These are phyloP conservation scores for Lachnellula cervina DNA, from an alignment of 2,329 filamentous ascomycete genomes.

Conservation along the genomic window DNA sequence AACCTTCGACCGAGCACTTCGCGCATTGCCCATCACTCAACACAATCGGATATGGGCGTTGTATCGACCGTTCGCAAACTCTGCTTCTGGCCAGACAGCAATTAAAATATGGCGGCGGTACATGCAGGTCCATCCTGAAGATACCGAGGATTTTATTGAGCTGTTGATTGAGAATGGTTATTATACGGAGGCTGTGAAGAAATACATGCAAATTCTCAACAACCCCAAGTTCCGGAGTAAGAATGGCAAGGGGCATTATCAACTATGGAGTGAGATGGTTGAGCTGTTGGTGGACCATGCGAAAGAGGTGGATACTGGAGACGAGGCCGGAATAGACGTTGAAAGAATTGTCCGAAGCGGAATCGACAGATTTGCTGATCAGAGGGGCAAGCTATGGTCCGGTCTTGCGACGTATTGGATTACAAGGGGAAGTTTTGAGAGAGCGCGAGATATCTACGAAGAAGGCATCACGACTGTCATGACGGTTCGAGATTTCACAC, in stretches of 20 bases:
- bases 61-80: constrained; percentile 87
- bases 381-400: constrained; percentile 91
- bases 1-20: constrained; percentile 86
- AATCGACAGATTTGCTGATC: constrained; percentile 84
- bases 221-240: constrained; percentile 88
- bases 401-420: constrained; percentile 97
- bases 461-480: constrained; percentile 96
- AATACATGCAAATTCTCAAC: constrained; percentile 89
- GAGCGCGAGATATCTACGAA: constrained; percentile 88
- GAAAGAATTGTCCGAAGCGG: constrained; percentile 91
- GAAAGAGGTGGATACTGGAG: constrained; percentile 73
- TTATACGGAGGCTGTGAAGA: constrained; percentile 86
- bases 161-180: constrained; percentile 74
- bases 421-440: constrained; percentile 85
- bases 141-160: constrained; percentile 92
- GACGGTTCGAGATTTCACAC: constrained; percentile 95
- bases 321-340: constrained; percentile 80
- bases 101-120: constrained; percentile 93
- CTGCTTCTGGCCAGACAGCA: constrained; percentile 82
- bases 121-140: constrained; percentile 94
- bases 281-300: constrained; percentile 90
- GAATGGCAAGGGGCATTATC: constrained; percentile 89
- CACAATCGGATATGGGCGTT: constrained; percentile 94
- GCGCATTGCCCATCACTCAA: constrained; percentile 88
- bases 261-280: constrained; percentile 97